Evolutionary conservation across 441 rosid genomes (phyloP).

Genomic region (Euphorbia schlechtendalii): DNA sequence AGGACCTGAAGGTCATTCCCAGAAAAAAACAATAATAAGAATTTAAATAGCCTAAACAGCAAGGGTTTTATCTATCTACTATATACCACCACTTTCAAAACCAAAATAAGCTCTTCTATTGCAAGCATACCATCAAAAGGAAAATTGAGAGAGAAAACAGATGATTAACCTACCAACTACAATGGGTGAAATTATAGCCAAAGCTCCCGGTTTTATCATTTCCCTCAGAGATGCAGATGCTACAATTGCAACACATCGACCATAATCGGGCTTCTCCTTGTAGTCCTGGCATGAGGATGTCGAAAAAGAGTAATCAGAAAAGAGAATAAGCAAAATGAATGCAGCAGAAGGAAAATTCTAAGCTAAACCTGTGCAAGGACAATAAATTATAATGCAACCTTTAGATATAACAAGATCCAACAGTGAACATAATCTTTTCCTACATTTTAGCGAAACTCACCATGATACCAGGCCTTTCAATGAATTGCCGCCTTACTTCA

Average conservation of each 20-base stretch:
- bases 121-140: neutral
- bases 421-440: neutral
- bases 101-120: neutral
- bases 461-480: constrained; percentile 99
- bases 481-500: constrained; percentile 97
- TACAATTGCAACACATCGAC: constrained; percentile 96
- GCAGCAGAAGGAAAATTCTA: neutral
- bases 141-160: neutral
- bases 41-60: neutral
- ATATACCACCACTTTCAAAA: constrained; percentile 1
- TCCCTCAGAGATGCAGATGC: constrained; percentile 95
- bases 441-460: constrained; percentile 44
- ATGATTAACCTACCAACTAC: constrained; percentile 50
- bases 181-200: constrained; percentile 86
- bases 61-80: no score
- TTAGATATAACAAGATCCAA: neutral
- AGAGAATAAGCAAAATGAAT: constrained; percentile 7
- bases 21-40: neutral
- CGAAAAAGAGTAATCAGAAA: constrained; percentile 5
- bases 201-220: constrained; percentile 97
- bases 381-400: neutral
- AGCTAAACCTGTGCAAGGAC: neutral
- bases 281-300: constrained; percentile 52
- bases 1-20: neutral
- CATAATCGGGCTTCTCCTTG: constrained; percentile 96